Conservation (phyloP, 306 rosid species). For the Vigna reflexopilosa region DNA sequence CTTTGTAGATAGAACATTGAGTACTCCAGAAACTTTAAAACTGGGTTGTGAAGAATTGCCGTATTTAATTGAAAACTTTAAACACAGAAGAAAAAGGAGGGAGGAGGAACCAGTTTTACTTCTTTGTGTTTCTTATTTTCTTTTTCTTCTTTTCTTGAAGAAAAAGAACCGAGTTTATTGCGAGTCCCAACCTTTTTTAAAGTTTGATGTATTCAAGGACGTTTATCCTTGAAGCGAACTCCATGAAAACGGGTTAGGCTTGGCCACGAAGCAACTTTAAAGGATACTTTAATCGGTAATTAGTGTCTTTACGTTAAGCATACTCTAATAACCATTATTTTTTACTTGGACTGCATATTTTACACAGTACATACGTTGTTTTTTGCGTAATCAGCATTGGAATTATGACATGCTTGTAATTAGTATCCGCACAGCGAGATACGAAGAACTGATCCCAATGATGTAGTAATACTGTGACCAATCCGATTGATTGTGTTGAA, state of each 20-base stretch:
- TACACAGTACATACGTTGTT: neutral
- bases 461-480: neutral
- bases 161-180: slow-evolving; percentile 13
- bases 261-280: slow-evolving; percentile 56
- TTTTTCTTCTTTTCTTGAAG: slow-evolving; percentile 8
- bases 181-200: slow-evolving; percentile 33
- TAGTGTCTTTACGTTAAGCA: slow-evolving; percentile 55
- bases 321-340: slow-evolving; percentile 38
- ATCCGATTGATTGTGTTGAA: slow-evolving; percentile 32
- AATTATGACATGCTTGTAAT: neutral
- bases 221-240: slow-evolving; percentile 46
- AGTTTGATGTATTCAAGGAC: slow-evolving; percentile 28
- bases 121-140: neutral
- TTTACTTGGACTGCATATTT: slow-evolving; percentile 49
- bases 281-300: slow-evolving; percentile 42
- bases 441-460: slow-evolving; percentile 9
- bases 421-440: neutral
- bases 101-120: neutral
- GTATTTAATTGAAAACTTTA: neutral
- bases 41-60: neutral
- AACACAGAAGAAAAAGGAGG: neutral
- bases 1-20: neutral
- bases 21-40: neutral
- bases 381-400: slow-evolving; percentile 13
- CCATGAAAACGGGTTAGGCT: slow-evolving; percentile 48